A percentile compares a stretch with the other conserved stretches of the same genome.
Evolutionary conservation across 2,329 filamentous ascomycete genomes (phyloP).

Genomic region (Westerdykella ornata): DNA sequence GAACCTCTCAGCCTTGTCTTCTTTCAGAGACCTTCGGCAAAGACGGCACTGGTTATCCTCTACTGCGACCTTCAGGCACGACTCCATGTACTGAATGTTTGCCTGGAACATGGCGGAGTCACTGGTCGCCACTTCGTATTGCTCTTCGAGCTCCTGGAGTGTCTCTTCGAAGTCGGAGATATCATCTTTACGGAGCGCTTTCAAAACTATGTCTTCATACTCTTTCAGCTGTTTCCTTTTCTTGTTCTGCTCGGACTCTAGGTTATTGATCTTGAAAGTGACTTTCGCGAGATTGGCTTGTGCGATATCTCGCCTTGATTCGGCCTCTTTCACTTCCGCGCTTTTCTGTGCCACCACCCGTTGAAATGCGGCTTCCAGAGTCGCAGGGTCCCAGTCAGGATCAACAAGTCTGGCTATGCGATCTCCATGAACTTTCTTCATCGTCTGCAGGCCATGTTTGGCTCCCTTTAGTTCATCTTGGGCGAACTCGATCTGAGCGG

Average conservation of each 20-base stretch:
- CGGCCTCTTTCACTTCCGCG: constrained; percentile 55
- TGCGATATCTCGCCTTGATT: constrained; percentile 62
- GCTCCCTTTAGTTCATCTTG: constrained; percentile 73
- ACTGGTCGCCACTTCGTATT: constrained; percentile 49
- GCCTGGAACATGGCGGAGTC: constrained; percentile 64
- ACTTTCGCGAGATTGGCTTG: constrained; percentile 69
- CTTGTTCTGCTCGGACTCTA: constrained; percentile 57
- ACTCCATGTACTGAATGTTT: constrained; percentile 63
- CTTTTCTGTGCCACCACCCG: constrained; percentile 53
- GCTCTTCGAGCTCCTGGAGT: constrained; percentile 47
- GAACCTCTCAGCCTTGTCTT: constrained; percentile 50
- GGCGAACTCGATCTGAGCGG: constrained; percentile 75
- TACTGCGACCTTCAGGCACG: constrained; percentile 59
- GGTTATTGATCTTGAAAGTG: constrained; percentile 63
- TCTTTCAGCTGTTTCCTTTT: constrained; percentile 56
- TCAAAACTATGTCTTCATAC: constrained; percentile 57
- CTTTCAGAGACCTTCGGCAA: constrained; percentile 63
- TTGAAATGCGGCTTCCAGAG: constrained; percentile 66
- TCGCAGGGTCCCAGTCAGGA: constrained; percentile 60
- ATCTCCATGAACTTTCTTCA: constrained; percentile 66
- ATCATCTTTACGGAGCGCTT: constrained; percentile 40
- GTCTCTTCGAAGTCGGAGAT: constrained; percentile 45
- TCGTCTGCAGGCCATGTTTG: constrained; percentile 67
- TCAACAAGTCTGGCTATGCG: constrained; percentile 62
- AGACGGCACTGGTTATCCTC: constrained; percentile 67